Conservation (phyloP, 1,139 yeast species). For the Debaryomyces psychrophilus region DNA sequence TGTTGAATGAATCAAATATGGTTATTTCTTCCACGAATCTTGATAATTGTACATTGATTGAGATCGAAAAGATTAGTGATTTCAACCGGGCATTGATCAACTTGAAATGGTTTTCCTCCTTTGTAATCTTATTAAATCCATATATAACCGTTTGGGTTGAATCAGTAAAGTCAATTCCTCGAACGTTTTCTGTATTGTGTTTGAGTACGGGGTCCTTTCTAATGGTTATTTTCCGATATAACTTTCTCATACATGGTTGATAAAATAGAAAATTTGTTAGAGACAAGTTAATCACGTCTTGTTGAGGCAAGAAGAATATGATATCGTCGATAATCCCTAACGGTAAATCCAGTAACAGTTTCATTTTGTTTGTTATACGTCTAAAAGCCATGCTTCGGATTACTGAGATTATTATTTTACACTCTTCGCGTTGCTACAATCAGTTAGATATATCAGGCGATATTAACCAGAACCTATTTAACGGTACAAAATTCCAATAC, state of each 20-base stretch:
- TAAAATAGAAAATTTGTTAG: slow-evolving; percentile 41
- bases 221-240: slow-evolving; percentile 35
- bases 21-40: slow-evolving; percentile 27
- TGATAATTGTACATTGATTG: slow-evolving; percentile 31
- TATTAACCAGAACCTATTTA: slow-evolving; percentile 5
- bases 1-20: slow-evolving; percentile 21
- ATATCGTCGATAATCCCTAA: slow-evolving; percentile 20
- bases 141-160: slow-evolving; percentile 13
- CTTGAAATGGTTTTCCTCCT: slow-evolving; percentile 23
- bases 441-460: neutral
- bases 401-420: neutral
- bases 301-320: slow-evolving; percentile 36
- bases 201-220: slow-evolving; percentile 27
- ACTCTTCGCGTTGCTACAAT: neutral
- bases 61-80: slow-evolving; percentile 30
- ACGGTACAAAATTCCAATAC: neutral
- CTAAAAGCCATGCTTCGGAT: neutral
- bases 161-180: slow-evolving; percentile 13
- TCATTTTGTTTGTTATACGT: neutral
- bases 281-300: slow-evolving; percentile 37
- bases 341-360: slow-evolving; percentile 20
- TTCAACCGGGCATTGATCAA: slow-evolving; percentile 36
- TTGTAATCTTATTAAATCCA: slow-evolving; percentile 12
- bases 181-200: slow-evolving; percentile 11
- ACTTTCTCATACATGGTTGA: slow-evolving; percentile 34